Evolutionary conservation across 768 basidiomycete genomes (phyloP), one percentile per base, ranked within the genome.

Genomic region (Mycena polygramma): DNA sequence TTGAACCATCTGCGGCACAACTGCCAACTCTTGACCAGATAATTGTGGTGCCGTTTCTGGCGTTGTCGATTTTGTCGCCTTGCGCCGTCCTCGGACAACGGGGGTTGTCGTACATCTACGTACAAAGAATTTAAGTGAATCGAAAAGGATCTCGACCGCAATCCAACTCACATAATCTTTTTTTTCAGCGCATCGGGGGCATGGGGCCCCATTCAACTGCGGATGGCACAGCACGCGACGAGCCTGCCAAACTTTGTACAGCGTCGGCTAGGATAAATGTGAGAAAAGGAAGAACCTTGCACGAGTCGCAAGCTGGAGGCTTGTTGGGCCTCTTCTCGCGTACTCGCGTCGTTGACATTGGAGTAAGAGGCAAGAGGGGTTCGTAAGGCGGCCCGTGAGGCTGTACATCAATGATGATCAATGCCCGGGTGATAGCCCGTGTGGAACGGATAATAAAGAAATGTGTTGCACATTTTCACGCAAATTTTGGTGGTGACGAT

Each of bases 191-290:
- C 63, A 65, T 26, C 63, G 39, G 5, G 63, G 63, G 36, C 62
- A 63, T 3, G 62, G 35, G 7, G 24, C 15, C 3, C 62, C 62
- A 17, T 63, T 53, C 2, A 51, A 53, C 30, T 64, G 63, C 11
- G 63, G 63, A 46, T 65, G 63, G 20, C 63, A 65, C 17, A 65
- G 20, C 4, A 65, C 63, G 19, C 63, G 63, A 19, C 53, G 52
- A 30, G 63, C 54, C 63, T 65, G 9, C 11, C 41, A 39, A 7
- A 7, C 3, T 3, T 24, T 41, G 41, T 41, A 11, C 15, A 24
- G 52, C 7, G 26, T 30, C 10, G 14, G 4, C 45, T 30, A 2
- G 2, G 30, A 30, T 30, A 30, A 6, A 46, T 17, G 17, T 1
- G 19, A 7, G 7, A 11, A 53, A 30, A 26, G 52, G 1, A 26